Base-by-base conservation (phyloP, 176 grass and related monocot genomes). In the Urochloa ruziziensis region DNA sequence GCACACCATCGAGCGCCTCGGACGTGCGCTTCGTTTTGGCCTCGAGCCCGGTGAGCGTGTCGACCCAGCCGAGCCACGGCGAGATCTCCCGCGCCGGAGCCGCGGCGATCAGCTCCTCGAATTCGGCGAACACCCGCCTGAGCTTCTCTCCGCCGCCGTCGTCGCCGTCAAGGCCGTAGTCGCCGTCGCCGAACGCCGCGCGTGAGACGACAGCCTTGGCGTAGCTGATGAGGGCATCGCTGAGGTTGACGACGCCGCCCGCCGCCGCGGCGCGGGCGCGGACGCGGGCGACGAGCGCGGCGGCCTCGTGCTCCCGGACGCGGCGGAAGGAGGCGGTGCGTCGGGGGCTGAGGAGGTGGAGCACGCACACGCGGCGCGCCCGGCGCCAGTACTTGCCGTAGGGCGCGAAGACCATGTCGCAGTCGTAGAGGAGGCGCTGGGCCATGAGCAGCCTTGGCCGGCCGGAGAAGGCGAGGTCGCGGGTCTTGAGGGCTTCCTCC, bases 401-500 rank as follows among this genome's bases (percentile, higher is more conserved):
- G 25, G 90, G 90, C 1, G 85, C 43, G 73, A 95, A 92, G 4
- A 7, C 79, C 0, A 95, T n/a, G 79, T 86, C 93, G 63, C 82
- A 30, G 29, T 11, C 82, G 36, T 95, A 90, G n/a, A 79, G 30
- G 15, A 94, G 68, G n/a, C 69, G 68, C 23, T 85, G 34, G 4
- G 70, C 87, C 39, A 85, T 53, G 46, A 75, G 28, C 35, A 35
- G 23, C 8, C 18, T 13, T 1, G 88, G 82, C 2, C 67, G 40
- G 13, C 40, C 27, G 2, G 88, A 76, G 69, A 89, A 90, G 24
- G 28, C 78, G 37, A 91, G 32, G 84, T 96, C 90, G 17, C 85
- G 93, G 2, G 88, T 61, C 53, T 35, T 44, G 73, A 93, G 53
- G 10, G 74, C 70, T 73, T 96, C 93, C 19, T 79, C 43, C 0